Evolutionary conservation across 2,329 filamentous ascomycete genomes (phyloP).

Genomic region (Alternaria atra): DNA sequence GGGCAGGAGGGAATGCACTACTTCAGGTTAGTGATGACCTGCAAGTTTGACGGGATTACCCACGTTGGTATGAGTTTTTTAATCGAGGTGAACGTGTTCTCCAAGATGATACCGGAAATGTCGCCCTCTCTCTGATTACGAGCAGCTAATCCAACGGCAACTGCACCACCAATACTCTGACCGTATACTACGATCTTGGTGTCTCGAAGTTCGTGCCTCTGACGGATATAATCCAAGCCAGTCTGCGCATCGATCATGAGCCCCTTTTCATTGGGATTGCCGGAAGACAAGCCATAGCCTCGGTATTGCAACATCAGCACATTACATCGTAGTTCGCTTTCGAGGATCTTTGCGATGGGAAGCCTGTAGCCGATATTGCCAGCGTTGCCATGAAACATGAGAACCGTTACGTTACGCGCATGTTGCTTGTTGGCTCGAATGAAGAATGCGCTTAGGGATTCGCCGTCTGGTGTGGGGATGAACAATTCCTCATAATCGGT

Average conservation of each 20-base stretch:
- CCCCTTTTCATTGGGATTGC: conserved; percentile 86
- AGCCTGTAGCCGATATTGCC: conserved; percentile 96
- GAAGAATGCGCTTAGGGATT: conserved; percentile 89
- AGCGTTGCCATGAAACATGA: conserved; percentile 98
- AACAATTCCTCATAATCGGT: conserved; percentile 89
- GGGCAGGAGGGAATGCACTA: conserved; percentile 86
- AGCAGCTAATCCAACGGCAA: conserved; percentile 83
- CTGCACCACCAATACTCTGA: conserved; percentile 92
- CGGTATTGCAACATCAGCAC: conserved; percentile 98
- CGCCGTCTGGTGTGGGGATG: conserved; percentile 90
- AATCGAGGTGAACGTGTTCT: conserved; percentile 97
- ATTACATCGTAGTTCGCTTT: conserved; percentile 84
- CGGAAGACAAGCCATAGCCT: conserved; percentile 91
- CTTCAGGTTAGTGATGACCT: conserved; percentile 13
- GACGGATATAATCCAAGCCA: conserved; percentile 84
- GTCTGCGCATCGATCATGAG: conserved; percentile 91
- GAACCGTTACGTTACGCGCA: conserved; percentile 77
- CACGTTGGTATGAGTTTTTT: conserved; percentile 91
- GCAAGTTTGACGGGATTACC: conserved; percentile 26
- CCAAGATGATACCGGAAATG: conserved; percentile 85
- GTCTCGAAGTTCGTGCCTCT: conserved; percentile 78
- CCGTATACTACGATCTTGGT: conserved; percentile 89
- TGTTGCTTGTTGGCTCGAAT: conserved; percentile 77
- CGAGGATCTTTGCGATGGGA: conserved; percentile 88
- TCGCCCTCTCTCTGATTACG: conserved; percentile 82